phyloP scores from a whole-genome alignment of 129 eudicot species.

The Saussurea involucrata region DNA sequence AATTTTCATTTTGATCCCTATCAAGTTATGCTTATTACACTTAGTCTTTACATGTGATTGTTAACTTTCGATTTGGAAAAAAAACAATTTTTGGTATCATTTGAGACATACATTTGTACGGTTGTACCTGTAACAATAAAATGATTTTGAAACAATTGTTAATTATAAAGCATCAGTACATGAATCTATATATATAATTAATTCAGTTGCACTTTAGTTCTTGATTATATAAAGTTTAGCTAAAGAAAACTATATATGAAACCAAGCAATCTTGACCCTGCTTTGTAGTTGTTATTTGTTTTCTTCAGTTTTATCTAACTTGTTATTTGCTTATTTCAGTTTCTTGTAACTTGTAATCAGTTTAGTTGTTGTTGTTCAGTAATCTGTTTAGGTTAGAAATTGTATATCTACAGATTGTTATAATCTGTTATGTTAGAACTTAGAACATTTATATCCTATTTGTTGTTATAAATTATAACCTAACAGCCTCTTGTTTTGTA shows the following conservation, averaged over 20 bases:
- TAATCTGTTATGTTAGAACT: too few species aligned
- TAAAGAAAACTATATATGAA: constrained; percentile 26
- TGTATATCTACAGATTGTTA: too few species aligned
- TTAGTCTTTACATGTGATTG: not conserved
- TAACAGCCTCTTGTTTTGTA: too few species aligned
- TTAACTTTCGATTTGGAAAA: not conserved
- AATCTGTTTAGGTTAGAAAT: too few species aligned
- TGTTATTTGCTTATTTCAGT: too few species aligned
- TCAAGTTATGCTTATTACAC: not conserved
- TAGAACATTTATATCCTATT: too few species aligned
- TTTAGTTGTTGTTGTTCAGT: too few species aligned
- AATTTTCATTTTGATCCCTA: not conserved
- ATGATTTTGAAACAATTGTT: not conserved
- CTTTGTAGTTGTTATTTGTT: too few species aligned
- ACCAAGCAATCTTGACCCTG: constrained; percentile 22
- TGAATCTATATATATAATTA: not conserved
- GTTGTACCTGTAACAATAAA: not conserved
- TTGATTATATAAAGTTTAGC: not conserved
- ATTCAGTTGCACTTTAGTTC: too few species aligned
- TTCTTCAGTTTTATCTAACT: too few species aligned
- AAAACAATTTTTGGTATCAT: not conserved
- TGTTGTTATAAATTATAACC: too few species aligned
- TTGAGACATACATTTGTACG: not conserved
- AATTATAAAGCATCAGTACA: not conserved
- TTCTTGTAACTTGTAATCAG: too few species aligned